Base-by-base conservation (phyloP, 352 stramenopile genomes). In the Globisporangium polare region DNA sequence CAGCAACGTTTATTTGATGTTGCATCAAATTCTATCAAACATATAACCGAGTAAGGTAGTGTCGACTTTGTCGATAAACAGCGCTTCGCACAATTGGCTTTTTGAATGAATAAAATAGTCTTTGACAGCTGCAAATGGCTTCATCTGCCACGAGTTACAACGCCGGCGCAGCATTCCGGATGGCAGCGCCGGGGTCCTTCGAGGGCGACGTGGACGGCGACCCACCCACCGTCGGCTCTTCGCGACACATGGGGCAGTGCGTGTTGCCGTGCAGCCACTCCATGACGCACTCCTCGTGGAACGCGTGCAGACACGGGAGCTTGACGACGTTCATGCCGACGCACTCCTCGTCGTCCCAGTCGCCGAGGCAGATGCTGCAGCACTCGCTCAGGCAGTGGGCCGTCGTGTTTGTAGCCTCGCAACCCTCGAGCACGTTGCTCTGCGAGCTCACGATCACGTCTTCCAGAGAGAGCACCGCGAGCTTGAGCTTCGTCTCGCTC, bases 271-370 rank as follows among this genome's bases (percentile, higher is more conserved):
- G 81, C 54, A 95, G 69, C 86, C 86, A 95, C 60, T 92, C 84
- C 62, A 95, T 87, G 53, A 95, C 69, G 54, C 86, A 95, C 26
- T 93, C 83, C 57, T 95, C 86, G 72, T 95, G 86, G 71, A 93
- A 95, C 20, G 77, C 83, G 69, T 95, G 86, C 47, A 88, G 57
- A 58, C 86, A 95, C 43, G 86, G 86, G 46, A 95, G 64, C 67
- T 91, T 89, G 26, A 95, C 86, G 47, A 92, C 83, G 58, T 90
- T 90, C 77, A 93, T 89, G 53, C 71, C 78, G 51, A 58, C 71
- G 68, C 83, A 94, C 63, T 92, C 84, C 55, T 92, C 80, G 68
- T 91, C 78, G 60, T 89, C 70, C 86, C 86, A 95, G 37, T 92
- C 81, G 49, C 77, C 74, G 1, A 95, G 75, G 55, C 86, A 95